Evolutionary conservation across 805 yeast species (phyloP).

Genomic region (Lipomyces spencermartinsiae): DNA sequence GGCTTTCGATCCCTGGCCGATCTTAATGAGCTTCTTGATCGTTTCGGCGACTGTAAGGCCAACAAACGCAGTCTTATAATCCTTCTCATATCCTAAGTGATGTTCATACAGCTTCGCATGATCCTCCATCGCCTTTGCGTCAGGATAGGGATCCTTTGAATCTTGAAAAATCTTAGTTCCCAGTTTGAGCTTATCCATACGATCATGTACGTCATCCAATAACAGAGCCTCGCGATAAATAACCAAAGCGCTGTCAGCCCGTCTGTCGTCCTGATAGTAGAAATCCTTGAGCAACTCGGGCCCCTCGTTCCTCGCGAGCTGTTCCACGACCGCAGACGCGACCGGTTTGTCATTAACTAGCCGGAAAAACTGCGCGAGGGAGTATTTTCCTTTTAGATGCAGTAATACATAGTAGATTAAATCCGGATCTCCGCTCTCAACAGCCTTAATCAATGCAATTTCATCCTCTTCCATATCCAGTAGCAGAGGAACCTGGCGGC

Average conservation of each 20-base stretch:
- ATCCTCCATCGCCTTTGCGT: constrained; percentile 53
- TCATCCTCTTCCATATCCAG: constrained; percentile 75
- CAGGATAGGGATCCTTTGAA: constrained; percentile 47
- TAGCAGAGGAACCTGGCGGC: constrained; percentile 66
- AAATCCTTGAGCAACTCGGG: constrained; percentile 56
- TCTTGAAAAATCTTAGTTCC: constrained; percentile 47
- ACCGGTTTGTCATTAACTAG: constrained; percentile 57
- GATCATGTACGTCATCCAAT: constrained; percentile 31
- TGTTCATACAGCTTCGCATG: constrained; percentile 52
- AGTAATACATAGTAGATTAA: constrained; percentile 63
- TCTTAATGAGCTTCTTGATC: constrained; percentile 52
- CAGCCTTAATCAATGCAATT: constrained; percentile 69
- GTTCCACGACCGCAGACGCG: constrained; percentile 52
- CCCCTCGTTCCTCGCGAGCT: constrained; percentile 46
- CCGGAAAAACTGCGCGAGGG: constrained; percentile 72
- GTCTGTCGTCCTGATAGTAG: constrained; percentile 68
- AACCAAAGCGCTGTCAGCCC: constrained; percentile 54
- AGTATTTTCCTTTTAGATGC: constrained; percentile 59
- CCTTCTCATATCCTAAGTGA: constrained; percentile 55
- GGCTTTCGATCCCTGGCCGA: constrained; percentile 60
- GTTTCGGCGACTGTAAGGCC: constrained; percentile 58
- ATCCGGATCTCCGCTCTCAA: constrained; percentile 66
- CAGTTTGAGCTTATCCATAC: constrained; percentile 41
- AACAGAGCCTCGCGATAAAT: constrained; percentile 46
- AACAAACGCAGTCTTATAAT: constrained; percentile 50